These are phyloP conservation scores for Hypsizygus marmoreus DNA, from an alignment of 768 basidiomycete species.

Conservation along the genomic window DNA sequence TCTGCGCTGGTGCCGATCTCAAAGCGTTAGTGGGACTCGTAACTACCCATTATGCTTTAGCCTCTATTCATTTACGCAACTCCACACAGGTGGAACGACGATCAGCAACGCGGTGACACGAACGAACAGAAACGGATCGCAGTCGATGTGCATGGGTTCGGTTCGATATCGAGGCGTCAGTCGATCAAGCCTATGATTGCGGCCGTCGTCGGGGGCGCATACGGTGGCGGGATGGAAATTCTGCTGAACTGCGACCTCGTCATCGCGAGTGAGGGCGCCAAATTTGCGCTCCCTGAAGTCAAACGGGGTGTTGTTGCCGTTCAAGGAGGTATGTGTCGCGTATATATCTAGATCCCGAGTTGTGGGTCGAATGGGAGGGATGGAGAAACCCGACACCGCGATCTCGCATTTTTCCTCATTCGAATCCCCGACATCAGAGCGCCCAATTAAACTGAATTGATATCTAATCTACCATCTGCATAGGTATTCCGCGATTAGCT, in stretches of 20 bases:
- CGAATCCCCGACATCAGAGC: not conserved
- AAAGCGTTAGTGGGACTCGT: slow-evolving; percentile 52
- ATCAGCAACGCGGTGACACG: slow-evolving; percentile 44
- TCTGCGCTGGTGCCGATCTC: slow-evolving; percentile 83
- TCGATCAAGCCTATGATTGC: slow-evolving; percentile 77
- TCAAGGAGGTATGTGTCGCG: slow-evolving; percentile 77
- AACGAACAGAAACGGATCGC: slow-evolving; percentile 46
- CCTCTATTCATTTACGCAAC: not conserved
- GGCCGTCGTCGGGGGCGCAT: slow-evolving; percentile 75
- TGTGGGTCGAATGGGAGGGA: too few species aligned
- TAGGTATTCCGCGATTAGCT: slow-evolving; percentile 70
- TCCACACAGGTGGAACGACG: slow-evolving; percentile 56
- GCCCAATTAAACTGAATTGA: not conserved
- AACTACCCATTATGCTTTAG: slow-evolving; percentile 1
- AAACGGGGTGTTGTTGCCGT: slow-evolving; percentile 74
- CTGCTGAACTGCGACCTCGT: slow-evolving; percentile 79
- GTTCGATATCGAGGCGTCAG: slow-evolving; percentile 67
- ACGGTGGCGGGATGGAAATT: slow-evolving; percentile 68
- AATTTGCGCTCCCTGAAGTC: slow-evolving; percentile 77
- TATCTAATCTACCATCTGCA: slow-evolving; percentile 8
- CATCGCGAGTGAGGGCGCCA: slow-evolving; percentile 63
- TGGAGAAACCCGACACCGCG: too few species aligned
- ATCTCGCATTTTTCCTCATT: too few species aligned
- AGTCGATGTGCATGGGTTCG: slow-evolving; percentile 61
- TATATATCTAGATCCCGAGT: too few species aligned